A percentile compares a stretch with the other conserved stretches of the same genome.
phyloP scores from a whole-genome alignment of 495 filamentous ascomycete species.

The Hypomontagnella monticulosa region DNA sequence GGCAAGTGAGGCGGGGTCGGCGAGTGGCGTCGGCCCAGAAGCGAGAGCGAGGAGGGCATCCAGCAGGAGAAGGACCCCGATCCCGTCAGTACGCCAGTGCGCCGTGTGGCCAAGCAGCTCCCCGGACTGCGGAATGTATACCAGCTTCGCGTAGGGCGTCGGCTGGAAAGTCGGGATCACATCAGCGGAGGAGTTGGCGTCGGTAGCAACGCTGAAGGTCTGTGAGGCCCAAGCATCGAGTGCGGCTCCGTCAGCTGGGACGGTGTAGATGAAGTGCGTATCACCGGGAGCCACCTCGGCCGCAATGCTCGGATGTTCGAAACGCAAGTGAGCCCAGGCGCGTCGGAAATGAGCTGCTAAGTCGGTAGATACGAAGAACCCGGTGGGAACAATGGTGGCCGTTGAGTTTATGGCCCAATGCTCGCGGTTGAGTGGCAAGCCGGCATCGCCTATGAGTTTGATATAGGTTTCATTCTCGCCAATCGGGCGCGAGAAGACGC shows the following conservation, averaged over 20 bases:
- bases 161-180: conserved; percentile 10
- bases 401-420: conserved; percentile 43
- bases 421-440: conserved; percentile 39
- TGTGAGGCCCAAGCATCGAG: conserved; percentile 10
- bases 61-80: conserved; percentile 44
- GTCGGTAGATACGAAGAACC: conserved; percentile 1
- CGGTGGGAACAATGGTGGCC: conserved; percentile 32
- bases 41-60: conserved; percentile 19
- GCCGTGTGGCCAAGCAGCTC: conserved; percentile 41
- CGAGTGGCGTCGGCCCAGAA: background rate
- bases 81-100: conserved; percentile 51
- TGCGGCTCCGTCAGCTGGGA: conserved; percentile 43
- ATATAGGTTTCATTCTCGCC: conserved; percentile 43
- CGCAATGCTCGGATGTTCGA: conserved; percentile 48
- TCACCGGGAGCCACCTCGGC: conserved; percentile 32
- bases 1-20: background rate
- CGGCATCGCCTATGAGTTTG: conserved; percentile 39
- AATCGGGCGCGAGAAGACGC: conserved; percentile 27
- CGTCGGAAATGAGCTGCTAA: conserved; percentile 34
- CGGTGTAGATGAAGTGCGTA: conserved; percentile 36
- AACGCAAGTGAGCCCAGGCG: conserved; percentile 47
- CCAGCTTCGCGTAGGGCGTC: conserved; percentile 10
- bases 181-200: background rate
- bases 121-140: conserved; percentile 12
- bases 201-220: conserved; percentile 12